phyloP scores from a whole-genome alignment of 306 rosid species.

The Vachellia collinsii region DNA sequence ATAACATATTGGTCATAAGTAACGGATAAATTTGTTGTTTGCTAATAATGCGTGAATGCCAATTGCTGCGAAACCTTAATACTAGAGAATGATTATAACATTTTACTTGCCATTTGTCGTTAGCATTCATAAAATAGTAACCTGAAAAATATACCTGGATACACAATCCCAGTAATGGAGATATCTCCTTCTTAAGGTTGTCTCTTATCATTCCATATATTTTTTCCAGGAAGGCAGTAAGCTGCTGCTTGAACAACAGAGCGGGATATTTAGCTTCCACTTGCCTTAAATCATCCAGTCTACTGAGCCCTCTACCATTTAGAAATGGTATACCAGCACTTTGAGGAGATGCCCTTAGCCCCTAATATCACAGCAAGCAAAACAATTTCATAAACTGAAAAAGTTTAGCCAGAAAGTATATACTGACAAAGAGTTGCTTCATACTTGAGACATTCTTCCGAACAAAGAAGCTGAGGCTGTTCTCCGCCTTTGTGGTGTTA shows the following conservation, averaged over 20 bases:
- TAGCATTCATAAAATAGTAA: background rate
- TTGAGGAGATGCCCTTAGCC: slow-evolving; percentile 92
- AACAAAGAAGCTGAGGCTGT: slow-evolving; percentile 87
- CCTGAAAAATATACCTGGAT: slow-evolving; percentile 71
- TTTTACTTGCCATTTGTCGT: background rate
- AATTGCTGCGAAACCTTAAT: slow-evolving; percentile 17
- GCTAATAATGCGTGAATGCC: slow-evolving; percentile 23
- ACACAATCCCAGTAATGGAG: slow-evolving; percentile 94
- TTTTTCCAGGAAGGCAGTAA: slow-evolving; percentile 98
- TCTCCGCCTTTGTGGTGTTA: slow-evolving; percentile 98
- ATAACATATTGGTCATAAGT: background rate
- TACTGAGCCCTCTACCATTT: slow-evolving; percentile 85
- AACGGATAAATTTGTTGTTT: slow-evolving; percentile 11
- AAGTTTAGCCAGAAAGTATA: slow-evolving; percentile 33
- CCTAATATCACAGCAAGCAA: slow-evolving; percentile 56
- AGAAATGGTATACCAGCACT: slow-evolving; percentile 89
- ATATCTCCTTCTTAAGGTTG: slow-evolving; percentile 95
- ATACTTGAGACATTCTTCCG: slow-evolving; percentile 99
- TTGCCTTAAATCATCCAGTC: slow-evolving; percentile 92
- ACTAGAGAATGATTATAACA: slow-evolving; percentile 5
- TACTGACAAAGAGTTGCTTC: slow-evolving; percentile 36
- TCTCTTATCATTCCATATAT: slow-evolving; percentile 98
- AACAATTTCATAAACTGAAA: slow-evolving; percentile 26
- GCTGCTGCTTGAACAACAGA: slow-evolving; percentile 96
- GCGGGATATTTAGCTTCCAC: slow-evolving; percentile 99